These are phyloP conservation scores for Pelargonium australe DNA, from an alignment of 441 rosid species.

Conservation along the genomic window DNA sequence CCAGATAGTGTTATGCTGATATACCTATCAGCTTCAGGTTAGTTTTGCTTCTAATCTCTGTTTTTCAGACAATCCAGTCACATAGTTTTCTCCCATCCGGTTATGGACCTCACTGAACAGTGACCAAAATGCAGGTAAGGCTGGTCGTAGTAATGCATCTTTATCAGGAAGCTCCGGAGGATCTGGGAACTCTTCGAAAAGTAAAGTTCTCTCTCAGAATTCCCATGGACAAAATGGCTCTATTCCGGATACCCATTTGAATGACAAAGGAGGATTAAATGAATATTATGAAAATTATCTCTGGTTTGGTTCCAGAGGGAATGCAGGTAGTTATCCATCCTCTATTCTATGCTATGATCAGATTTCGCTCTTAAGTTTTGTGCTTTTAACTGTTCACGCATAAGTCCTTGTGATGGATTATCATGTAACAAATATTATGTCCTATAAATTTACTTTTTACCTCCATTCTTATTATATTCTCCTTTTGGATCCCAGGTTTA, in stretches of 20 bases:
- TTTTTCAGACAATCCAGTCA: background rate
- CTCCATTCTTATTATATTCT: background rate
- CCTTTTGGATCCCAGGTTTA: constrained; percentile 40
- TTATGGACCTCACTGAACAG: constrained; percentile 17
- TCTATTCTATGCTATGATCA: constrained; percentile 6
- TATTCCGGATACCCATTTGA: constrained; percentile 39
- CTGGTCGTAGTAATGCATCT: constrained; percentile 32
- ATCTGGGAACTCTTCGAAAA: constrained; percentile 53
- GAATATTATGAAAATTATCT: constrained; percentile 44
- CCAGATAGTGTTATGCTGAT: constrained; percentile 70
- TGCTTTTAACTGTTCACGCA: constrained; percentile 2
- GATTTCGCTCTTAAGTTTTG: constrained; percentile 3
- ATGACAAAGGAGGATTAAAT: constrained; percentile 42
- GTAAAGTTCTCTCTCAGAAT: constrained; percentile 39
- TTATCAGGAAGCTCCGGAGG: constrained; percentile 48
- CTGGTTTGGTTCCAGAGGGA: constrained; percentile 72
- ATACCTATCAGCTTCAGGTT: constrained; percentile 77
- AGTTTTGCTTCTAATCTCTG: constrained; percentile 19
- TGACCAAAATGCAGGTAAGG: constrained; percentile 49
- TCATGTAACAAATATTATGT: background rate
- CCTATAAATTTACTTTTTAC: background rate
- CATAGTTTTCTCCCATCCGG: constrained; percentile 1
- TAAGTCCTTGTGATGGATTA: constrained; percentile 3
- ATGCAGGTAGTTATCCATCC: constrained; percentile 45
- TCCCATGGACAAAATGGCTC: constrained; percentile 46